Conservation (phyloP, 768 basidiomycete genomes). For the Naematelia encephala region DNA sequence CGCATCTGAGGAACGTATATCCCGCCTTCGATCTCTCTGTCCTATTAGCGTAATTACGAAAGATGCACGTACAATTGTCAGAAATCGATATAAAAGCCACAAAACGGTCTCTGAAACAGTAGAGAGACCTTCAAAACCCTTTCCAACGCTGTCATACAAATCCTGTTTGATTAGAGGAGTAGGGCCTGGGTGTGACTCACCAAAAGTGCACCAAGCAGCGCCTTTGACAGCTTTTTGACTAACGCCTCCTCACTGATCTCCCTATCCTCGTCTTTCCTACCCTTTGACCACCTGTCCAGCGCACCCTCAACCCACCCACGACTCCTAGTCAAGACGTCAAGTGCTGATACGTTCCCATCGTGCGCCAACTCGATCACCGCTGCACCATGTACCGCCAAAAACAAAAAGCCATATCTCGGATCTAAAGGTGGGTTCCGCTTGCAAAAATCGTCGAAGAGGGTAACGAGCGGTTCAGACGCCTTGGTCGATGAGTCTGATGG, state of each 20-base stretch:
- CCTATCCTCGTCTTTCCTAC: slow-evolving; percentile 1
- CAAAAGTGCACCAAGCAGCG: slow-evolving; percentile 7
- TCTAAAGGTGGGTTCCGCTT: slow-evolving; percentile 14
- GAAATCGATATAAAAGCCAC: background rate
- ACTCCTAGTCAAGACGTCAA: slow-evolving; percentile 14
- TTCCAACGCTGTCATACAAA: background rate
- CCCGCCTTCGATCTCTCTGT: slow-evolving; percentile 2
- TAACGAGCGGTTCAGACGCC: slow-evolving; percentile 6
- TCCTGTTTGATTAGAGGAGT: background rate
- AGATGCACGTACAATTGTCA: background rate
- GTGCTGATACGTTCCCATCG: slow-evolving; percentile 12
- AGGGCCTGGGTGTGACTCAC: slow-evolving; percentile 4
- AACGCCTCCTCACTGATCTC: slow-evolving; percentile 14
- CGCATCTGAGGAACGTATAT: background rate
- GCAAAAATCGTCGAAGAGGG: slow-evolving; percentile 17
- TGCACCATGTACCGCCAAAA: slow-evolving; percentile 22
- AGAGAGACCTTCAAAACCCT: background rate
- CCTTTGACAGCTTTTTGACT: slow-evolving; percentile 1
- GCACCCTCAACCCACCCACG: slow-evolving; percentile 13
- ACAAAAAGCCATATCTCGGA: slow-evolving; percentile 16
- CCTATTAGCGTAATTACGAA: background rate
- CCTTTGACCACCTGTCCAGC: slow-evolving; percentile 8
- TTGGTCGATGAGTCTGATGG: slow-evolving; percentile 5
- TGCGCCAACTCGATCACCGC: slow-evolving; percentile 11
- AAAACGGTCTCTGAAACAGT: background rate